Percentiles rank a stretch among this genome's conserved stretches.
phyloP scores from a whole-genome alignment of 305 asterid genomes.

The Solanum hybrid region DNA sequence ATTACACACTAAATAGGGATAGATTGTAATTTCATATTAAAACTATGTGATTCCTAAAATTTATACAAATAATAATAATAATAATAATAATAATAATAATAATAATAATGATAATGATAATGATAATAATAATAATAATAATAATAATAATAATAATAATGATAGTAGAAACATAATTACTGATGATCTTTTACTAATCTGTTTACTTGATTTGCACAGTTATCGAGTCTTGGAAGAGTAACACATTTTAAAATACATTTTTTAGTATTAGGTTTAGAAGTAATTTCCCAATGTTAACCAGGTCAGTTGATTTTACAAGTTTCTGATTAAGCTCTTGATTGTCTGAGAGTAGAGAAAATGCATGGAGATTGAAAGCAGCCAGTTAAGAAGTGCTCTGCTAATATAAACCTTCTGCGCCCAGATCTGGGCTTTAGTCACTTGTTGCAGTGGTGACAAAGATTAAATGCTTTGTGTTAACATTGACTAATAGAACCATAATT shows the following conservation, averaged over 20 bases:
- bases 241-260: not conserved
- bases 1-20: too few species aligned
- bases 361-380: not conserved
- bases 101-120: fast-evolving
- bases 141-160: not conserved
- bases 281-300: not conserved
- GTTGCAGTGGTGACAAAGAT: not conserved
- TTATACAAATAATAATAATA: not conserved
- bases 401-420: not conserved
- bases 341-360: not conserved
- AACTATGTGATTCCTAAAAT: too few species aligned
- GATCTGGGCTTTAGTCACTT: not conserved
- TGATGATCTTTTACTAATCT: not conserved
- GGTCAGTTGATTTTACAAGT: not conserved
- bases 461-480: not conserved
- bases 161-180: not conserved
- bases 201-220: not conserved
- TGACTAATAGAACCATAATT: not conserved
- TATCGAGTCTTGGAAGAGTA: not conserved
- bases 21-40: too few species aligned
- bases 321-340: not conserved
- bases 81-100: not conserved
- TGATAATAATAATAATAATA: too few species aligned
- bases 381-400: not conserved
- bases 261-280: not conserved